A percentile compares a stretch with the other conserved stretches of the same genome.
These are phyloP conservation scores for Moricandia moricandioides DNA, from an alignment of 345 rosid species.

Conservation along the genomic window DNA sequence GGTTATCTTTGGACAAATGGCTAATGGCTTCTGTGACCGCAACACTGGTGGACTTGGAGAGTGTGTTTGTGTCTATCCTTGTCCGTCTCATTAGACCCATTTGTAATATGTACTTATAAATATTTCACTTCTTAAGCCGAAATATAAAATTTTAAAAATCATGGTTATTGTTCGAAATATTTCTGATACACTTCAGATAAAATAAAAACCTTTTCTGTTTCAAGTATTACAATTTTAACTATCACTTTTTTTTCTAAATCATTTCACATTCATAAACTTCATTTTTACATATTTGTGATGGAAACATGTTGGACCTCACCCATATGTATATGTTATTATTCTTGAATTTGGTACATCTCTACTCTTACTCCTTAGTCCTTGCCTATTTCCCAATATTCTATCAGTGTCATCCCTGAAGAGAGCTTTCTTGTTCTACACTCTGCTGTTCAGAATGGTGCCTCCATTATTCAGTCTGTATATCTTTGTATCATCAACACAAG, in stretches of 20 bases:
- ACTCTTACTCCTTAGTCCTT: not conserved
- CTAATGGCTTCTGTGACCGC: not conserved
- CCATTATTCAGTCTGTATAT: not conserved
- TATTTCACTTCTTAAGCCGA: not conserved
- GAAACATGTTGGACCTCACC: not conserved
- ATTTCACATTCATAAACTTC: not conserved
- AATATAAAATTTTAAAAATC: not conserved
- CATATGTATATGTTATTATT: not conserved
- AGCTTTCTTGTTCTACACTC: not conserved
- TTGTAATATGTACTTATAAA: not conserved
- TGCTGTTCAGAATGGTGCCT: not conserved
- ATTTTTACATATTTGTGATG: not conserved
- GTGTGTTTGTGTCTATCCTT: not conserved
- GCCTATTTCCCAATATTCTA: not conserved
- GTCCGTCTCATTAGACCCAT: not conserved
- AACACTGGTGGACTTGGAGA: not conserved
- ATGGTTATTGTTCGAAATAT: not conserved
- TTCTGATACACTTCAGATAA: not conserved
- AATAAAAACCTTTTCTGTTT: not conserved
- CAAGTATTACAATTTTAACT: not conserved
- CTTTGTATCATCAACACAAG: not conserved
- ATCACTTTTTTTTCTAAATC: not conserved
- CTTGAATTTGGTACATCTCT: not conserved
- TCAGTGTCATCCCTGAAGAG: not conserved
- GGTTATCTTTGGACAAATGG: not conserved